Percentiles rank a stretch among this genome's conserved stretches.
Evolutionary conservation across 352 stramenopile species (phyloP).

Genomic region (Globisporangium alternatum): DNA sequence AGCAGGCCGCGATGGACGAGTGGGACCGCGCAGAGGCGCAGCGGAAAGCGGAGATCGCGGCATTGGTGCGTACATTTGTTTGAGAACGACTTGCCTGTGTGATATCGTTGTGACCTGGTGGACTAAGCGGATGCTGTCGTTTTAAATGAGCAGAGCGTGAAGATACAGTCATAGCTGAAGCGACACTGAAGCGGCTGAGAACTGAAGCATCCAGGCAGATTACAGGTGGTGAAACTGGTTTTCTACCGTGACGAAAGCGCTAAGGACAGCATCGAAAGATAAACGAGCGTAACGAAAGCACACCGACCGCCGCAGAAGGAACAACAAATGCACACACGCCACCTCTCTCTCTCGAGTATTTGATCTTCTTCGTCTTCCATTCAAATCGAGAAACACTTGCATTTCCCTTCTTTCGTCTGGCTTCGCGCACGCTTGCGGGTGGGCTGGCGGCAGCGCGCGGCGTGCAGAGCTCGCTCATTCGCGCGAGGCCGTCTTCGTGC

Average conservation of each 20-base stretch:
- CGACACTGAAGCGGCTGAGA: background rate
- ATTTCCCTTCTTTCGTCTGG: slow-evolving; percentile 1
- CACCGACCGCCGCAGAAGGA: background rate
- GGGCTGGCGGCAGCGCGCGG: no score
- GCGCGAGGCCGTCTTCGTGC: background rate
- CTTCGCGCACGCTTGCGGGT: background rate
- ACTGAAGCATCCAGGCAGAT: background rate
- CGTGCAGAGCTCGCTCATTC: no score
- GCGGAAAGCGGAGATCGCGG: slow-evolving; percentile 33
- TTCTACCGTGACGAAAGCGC: background rate
- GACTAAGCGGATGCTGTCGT: background rate
- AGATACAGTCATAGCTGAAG: slow-evolving; percentile 14
- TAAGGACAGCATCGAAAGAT: background rate
- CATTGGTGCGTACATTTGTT: slow-evolving; percentile 26
- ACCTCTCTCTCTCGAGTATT: slow-evolving; percentile 3
- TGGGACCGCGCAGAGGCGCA: slow-evolving; percentile 53
- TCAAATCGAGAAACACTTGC: slow-evolving; percentile 3
- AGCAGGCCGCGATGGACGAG: slow-evolving; percentile 43
- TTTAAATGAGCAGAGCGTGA: slow-evolving; percentile 10
- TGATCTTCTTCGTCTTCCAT: background rate
- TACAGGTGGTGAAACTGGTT: background rate
- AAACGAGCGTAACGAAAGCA: background rate
- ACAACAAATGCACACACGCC: background rate
- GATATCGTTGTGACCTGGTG: background rate
- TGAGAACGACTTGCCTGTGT: background rate